Conservation (phyloP, 208 protist species). For the Wallacemonas sp. region DNA sequence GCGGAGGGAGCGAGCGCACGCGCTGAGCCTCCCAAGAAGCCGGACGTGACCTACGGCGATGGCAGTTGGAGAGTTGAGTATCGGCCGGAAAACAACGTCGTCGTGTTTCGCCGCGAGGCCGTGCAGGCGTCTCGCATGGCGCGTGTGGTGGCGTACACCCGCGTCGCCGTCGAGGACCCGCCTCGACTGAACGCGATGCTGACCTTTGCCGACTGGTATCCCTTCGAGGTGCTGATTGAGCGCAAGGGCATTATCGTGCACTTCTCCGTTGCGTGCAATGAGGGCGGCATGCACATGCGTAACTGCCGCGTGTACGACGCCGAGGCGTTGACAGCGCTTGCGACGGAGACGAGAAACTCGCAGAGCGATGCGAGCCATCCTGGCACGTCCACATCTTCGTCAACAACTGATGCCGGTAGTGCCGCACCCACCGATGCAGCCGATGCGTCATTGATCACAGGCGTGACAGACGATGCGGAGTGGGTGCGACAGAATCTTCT, state of each 20-base stretch:
- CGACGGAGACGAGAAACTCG: neutral
- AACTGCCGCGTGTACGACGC: constrained; percentile 82
- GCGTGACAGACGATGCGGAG: constrained; percentile 47
- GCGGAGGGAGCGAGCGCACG: neutral
- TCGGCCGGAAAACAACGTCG: constrained; percentile 42
- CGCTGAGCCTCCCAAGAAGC: neutral
- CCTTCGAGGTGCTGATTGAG: constrained; percentile 71
- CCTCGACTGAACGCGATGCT: constrained; percentile 60
- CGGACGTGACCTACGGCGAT: constrained; percentile 22
- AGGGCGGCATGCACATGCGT: constrained; percentile 86
- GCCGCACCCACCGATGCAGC: no score
- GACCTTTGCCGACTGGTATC: constrained; percentile 75
- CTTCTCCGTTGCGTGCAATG: constrained; percentile 70
- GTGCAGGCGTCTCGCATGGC: constrained; percentile 32
- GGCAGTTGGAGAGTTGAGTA: constrained; percentile 54
- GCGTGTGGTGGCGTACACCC: constrained; percentile 59
- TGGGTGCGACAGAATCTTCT: constrained; percentile 58
- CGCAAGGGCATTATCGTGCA: constrained; percentile 78
- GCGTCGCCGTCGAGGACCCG: constrained; percentile 63
- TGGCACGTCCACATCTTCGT: neutral
- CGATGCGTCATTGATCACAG: constrained; percentile 25
- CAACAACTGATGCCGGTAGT: neutral
- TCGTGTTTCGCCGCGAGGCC: constrained; percentile 50
- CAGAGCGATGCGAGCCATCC: no score
- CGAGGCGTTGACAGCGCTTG: neutral